These are phyloP conservation scores for Entomortierella beljakovae DNA, from an alignment of 192 early-diverging fungal species.

Conservation along the genomic window DNA sequence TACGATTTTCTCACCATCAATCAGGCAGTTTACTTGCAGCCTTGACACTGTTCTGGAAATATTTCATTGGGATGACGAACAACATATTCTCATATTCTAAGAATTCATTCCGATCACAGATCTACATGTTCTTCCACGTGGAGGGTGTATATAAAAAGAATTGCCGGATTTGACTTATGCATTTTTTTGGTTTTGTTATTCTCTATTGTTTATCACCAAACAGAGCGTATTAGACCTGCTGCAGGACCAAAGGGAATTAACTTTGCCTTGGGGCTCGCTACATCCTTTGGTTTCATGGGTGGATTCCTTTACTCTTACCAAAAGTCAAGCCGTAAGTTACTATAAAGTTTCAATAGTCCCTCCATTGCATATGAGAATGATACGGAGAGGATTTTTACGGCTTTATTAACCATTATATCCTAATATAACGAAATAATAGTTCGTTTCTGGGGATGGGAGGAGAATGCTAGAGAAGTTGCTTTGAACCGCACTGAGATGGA, in stretches of 20 bases:
- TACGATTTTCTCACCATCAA: too few species aligned
- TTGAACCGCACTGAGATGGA: constrained; percentile 75
- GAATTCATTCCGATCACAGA: too few species aligned
- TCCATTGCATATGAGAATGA: too few species aligned
- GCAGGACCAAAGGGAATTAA: constrained; percentile 57
- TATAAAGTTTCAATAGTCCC: too few species aligned
- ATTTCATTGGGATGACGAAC: too few species aligned
- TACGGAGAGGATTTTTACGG: not conserved
- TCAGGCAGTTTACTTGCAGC: too few species aligned
- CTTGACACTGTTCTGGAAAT: too few species aligned
- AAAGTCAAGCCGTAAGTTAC: constrained; percentile 79
- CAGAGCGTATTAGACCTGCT: constrained; percentile 64
- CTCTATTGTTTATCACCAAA: constrained; percentile 7
- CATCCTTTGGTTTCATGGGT: constrained; percentile 64
- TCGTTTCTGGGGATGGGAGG: constrained; percentile 93
- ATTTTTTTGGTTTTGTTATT: too few species aligned
- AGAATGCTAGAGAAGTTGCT: constrained; percentile 86
- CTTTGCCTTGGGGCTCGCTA: constrained; percentile 63
- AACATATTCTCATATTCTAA: too few species aligned
- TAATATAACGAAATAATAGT: constrained; percentile 52
- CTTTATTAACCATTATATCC: not conserved
- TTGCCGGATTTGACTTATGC: too few species aligned
- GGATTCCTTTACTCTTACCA: constrained; percentile 88
- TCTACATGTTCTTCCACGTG: too few species aligned
- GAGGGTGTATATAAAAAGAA: too few species aligned